phyloP scores from a whole-genome alignment of 2,329 filamentous ascomycete genomes.

The Leptodontidium sp. region DNA sequence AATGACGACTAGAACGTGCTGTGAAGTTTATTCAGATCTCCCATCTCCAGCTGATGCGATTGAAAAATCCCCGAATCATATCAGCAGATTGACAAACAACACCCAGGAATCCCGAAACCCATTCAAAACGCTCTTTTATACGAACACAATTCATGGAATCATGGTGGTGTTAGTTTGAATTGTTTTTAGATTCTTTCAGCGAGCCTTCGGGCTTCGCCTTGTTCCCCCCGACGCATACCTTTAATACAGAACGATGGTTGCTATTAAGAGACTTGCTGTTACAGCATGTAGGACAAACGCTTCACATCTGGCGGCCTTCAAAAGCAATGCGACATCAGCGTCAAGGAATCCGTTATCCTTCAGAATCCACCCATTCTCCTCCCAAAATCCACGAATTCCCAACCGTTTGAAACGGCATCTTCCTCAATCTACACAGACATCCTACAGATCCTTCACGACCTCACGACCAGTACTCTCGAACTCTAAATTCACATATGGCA shows the following conservation, averaged over 20 bases:
- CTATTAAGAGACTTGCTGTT: constrained; percentile 33
- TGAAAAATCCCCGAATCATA: not conserved
- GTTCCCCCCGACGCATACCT: constrained; percentile 8
- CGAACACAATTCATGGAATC: not conserved
- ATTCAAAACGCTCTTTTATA: not conserved
- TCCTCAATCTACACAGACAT: constrained; percentile 6
- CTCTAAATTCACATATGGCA: constrained; percentile 66
- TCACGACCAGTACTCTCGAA: constrained; percentile 32
- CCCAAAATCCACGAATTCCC: constrained; percentile 11
- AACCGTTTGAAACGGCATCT: constrained; percentile 5
- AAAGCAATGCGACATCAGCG: not conserved
- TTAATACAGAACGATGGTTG: constrained; percentile 34
- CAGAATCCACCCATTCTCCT: constrained; percentile 15
- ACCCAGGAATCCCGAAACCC: not conserved
- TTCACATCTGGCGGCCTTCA: constrained; percentile 8
- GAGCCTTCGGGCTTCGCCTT: constrained; percentile 41
- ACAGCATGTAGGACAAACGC: constrained; percentile 31
- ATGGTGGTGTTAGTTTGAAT: constrained; percentile 26
- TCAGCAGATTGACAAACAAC: constrained; percentile 8
- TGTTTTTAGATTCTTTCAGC: constrained; percentile 25
- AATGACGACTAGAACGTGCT: constrained; percentile 24
- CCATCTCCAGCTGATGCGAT: constrained; percentile 14
- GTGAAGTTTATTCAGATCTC: constrained; percentile 14
- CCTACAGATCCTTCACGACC: constrained; percentile 36
- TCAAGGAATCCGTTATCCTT: constrained; percentile 4